phyloP scores from a whole-genome alignment of 148 eudicot species.

The Chenopodium album region DNA sequence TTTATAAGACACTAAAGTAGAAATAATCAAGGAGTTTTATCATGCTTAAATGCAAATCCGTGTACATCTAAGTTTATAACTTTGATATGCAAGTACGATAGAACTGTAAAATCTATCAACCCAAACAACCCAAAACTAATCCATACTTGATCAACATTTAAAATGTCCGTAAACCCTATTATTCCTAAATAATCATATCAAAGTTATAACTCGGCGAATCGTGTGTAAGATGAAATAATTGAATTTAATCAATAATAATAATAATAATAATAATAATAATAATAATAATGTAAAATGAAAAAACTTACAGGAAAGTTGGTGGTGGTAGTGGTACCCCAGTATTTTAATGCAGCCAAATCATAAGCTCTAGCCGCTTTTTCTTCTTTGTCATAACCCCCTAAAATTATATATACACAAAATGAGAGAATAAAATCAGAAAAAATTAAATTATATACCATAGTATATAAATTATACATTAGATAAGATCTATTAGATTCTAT shows the following conservation, averaged over 20 bases:
- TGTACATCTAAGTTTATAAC: no score
- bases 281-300: background rate
- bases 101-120: no score
- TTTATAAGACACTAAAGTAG: no score
- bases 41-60: background rate
- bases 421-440: constrained; percentile 28
- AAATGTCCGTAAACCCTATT: no score
- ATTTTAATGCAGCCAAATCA: constrained; percentile 96
- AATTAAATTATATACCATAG: background rate
- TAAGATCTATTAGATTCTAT: constrained; percentile 17
- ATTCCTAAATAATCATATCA: no score
- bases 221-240: background rate
- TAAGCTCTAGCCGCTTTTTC: constrained; percentile 97
- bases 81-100: no score
- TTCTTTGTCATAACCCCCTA: constrained; percentile 98
- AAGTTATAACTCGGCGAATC: no score
- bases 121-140: no score
- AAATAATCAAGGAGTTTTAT: no score
- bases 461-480: background rate
- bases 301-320: constrained; percentile 89
- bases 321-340: constrained; percentile 95
- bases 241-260: background rate
- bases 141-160: no score
- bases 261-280: no score
- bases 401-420: constrained; percentile 4